Evolutionary conservation across 768 basidiomycete genomes (phyloP), one percentile per base, ranked within the genome.

Genomic region (Tricholomella constricta): DNA sequence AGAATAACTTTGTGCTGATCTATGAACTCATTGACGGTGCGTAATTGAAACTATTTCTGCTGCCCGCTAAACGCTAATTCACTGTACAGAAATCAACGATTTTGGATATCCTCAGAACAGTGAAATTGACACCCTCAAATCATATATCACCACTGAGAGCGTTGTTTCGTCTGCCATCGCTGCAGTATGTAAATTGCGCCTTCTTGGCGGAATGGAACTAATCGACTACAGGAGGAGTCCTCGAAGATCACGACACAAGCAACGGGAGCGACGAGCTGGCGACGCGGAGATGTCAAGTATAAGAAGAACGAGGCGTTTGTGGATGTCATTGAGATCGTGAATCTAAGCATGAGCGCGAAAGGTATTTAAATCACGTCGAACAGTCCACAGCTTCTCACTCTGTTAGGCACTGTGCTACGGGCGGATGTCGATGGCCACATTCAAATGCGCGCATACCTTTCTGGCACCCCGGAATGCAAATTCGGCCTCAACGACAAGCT

Each of bases 231-330:
- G 93, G 97, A 98, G 70, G 95, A 98, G 62, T 96, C 94, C 17
- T 91, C 93, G 12, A 97, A 94, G 69, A 98, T 99, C 56, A 98
- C 97, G 0, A 86, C 84, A 9, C 97, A 99, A 76, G 96, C 97
- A 8, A 99, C 97, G 0, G 97, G 97, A 1, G 88, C 91, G 25
- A 98, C 91, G 27, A 96, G 89, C 68, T 99, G 97, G 97, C 77
- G 97, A 36, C 79, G 95, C 52, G 88, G 84, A 14, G 97, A 98
- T 65, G 95, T 98, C 64, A 96, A 95, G 69, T 98, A 99, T 72
- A 90, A 97, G 78, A 99, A 98, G 81, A 99, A 99, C 60, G 97
- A 99, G 65, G 97, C 97, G 0, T 99, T 98, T 61, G 96, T 99
- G n/a, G 97, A 99, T 66, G 97, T 99, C 8, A 91, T 99, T 38